Conservation (phyloP, 1,284 basidiomycete genomes). For the Mixia osmundae region DNA sequence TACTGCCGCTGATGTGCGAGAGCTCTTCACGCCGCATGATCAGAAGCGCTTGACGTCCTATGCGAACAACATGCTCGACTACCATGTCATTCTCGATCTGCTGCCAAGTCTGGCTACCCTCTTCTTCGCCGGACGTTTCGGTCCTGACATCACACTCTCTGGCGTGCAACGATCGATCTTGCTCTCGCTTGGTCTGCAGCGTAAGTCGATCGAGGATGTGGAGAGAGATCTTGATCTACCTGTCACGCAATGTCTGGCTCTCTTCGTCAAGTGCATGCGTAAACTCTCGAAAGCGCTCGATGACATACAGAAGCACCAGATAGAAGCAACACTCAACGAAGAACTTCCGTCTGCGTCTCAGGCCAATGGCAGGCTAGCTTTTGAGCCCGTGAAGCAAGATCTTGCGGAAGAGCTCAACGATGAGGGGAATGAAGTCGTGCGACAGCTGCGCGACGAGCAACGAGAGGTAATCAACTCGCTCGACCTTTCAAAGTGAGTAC, state of each 20-base stretch:
- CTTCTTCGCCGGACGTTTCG: slow-evolving; percentile 62
- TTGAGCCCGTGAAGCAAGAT: slow-evolving; percentile 18
- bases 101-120: slow-evolving; percentile 54
- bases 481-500: slow-evolving; percentile 64
- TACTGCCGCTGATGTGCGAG: slow-evolving; percentile 41
- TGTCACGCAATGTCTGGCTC: slow-evolving; percentile 62
- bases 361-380: not conserved
- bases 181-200: slow-evolving; percentile 69
- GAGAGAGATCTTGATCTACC: slow-evolving; percentile 70
- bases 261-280: slow-evolving; percentile 75
- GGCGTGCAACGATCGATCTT: slow-evolving; percentile 64
- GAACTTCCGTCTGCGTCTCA: slow-evolving; percentile 10
- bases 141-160: slow-evolving; percentile 37
- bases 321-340: slow-evolving; percentile 27
- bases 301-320: slow-evolving; percentile 54
- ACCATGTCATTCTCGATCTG: slow-evolving; percentile 83
- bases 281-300: slow-evolving; percentile 58
- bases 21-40: slow-evolving; percentile 71
- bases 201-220: slow-evolving; percentile 72
- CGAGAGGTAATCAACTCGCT: slow-evolving; percentile 61
- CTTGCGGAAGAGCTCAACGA: slow-evolving; percentile 36
- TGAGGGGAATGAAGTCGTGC: slow-evolving; percentile 33
- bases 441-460: slow-evolving; percentile 29
- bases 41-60: slow-evolving; percentile 89
- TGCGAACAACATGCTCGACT: slow-evolving; percentile 85